Base-by-base conservation (phyloP, 768 basidiomycete genomes). In the Podaxis pistillaris region DNA sequence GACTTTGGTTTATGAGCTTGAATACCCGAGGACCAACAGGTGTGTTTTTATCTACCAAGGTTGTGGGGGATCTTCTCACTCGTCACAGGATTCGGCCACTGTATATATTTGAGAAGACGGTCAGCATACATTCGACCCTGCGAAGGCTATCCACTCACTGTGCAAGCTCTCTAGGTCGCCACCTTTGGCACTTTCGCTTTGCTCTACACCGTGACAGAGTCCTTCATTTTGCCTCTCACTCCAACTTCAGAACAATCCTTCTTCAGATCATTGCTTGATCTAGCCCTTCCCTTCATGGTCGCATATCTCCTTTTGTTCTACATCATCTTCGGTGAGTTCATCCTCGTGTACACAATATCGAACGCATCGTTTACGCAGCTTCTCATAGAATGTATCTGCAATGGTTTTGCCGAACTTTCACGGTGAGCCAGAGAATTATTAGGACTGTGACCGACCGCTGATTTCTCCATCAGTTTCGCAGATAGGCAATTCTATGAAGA, bases 401-500 rank as follows among this genome's bases (percentile, higher is more conserved):
- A 97, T 69, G 94, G 83, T 6, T 97, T 98, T 69, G 96, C 96
- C 0, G 96, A 98, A 74, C 79, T 96, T 46, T 93, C 93, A 5
- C 90, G 84, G 93, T 94, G 67, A 70, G 87, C 72, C 3, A 9
- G 38, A 26, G 36, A n/a, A 8, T 19, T 17, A 26, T 1, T 22
- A 9, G 12, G 13, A 9, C 28, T 36, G n/a, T 11, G 22, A 17
- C 40, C 11, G 49, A 12, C 38, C 28, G 22, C 12, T 52, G 66
- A 61, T 68, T 26, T 55, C 46, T 30, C 62, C 24, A 62, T 47
- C 65, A 94, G 93, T 72, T 99, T 99, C 70, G 93, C 94, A n/a
- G 96, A 99, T 72, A 83, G 96, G 51, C 90, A 94, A 67, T 99
- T 98, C 74, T 99, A 98, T 71, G 93, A 95, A 75, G 96, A 97